Evolutionary conservation across 495 filamentous ascomycete genomes (phyloP).

Genomic region (Penicillium antarcticum): DNA sequence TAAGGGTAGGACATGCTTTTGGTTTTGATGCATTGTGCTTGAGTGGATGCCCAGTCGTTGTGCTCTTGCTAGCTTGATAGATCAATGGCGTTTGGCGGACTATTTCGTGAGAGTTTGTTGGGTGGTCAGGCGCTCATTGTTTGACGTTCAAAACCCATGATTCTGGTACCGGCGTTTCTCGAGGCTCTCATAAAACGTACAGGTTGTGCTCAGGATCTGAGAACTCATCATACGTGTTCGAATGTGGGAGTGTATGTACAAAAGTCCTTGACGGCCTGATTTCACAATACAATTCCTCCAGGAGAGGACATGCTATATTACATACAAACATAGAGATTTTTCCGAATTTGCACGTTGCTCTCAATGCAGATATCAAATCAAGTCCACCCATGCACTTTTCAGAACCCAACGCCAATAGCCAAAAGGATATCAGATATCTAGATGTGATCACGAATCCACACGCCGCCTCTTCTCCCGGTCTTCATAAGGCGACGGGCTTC

Average conservation of each 20-base stretch:
- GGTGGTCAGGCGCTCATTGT: background rate
- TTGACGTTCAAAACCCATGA: background rate
- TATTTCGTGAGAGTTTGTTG: background rate
- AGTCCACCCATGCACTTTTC: slow-evolving; percentile 13
- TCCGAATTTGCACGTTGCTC: background rate
- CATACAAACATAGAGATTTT: background rate
- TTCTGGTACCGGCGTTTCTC: background rate
- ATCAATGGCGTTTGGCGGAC: background rate
- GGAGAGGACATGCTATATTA: slow-evolving; percentile 8
- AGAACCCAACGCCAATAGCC: slow-evolving; percentile 23
- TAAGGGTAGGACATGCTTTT: background rate
- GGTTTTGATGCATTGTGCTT: too few relatives aligned
- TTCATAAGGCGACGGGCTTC: slow-evolving; percentile 60
- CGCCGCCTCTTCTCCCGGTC: slow-evolving; percentile 68
- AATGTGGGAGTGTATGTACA: slow-evolving; percentile 10
- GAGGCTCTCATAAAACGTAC: background rate
- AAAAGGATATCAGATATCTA: slow-evolving; percentile 1
- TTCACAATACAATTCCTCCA: slow-evolving; percentile 7
- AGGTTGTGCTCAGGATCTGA: background rate
- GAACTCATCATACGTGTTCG: background rate
- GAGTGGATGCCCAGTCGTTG: too few relatives aligned
- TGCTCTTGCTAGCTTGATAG: background rate
- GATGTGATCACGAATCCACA: slow-evolving; percentile 37
- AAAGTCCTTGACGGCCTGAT: background rate
- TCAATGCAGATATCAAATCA: background rate